Evolutionary conservation across 2,329 filamentous ascomycete species (phyloP).

Genomic region (Aspergillus chevalieri): DNA sequence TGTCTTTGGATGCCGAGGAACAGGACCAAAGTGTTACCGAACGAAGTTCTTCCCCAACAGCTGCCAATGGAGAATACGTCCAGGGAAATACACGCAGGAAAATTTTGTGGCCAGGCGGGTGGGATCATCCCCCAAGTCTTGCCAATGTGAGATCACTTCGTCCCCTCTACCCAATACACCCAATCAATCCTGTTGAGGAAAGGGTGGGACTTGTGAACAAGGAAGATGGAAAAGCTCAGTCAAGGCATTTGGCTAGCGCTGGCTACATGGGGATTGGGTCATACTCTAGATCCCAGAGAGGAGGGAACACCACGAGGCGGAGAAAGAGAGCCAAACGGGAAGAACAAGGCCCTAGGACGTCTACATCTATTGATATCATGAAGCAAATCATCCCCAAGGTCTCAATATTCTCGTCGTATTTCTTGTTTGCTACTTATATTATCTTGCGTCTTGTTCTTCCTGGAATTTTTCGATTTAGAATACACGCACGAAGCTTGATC

Average conservation of each 20-base stretch:
- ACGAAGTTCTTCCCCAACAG: neutral
- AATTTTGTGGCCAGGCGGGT: neutral
- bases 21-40: neutral
- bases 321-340: neutral
- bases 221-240: neutral
- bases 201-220: neutral
- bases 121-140: neutral
- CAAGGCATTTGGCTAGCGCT: neutral
- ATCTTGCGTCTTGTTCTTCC: conserved; percentile 48
- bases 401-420: conserved; percentile 1
- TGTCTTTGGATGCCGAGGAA: neutral
- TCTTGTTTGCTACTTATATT: neutral
- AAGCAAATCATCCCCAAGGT: neutral
- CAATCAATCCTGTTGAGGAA: neutral
- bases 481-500: neutral
- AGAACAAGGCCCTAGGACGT: neutral
- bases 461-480: conserved; percentile 1
- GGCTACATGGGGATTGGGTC: neutral
- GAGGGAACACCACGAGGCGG: neutral
- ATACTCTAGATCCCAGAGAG: neutral
- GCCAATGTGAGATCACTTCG: neutral
- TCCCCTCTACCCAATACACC: neutral
- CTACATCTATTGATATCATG: neutral
- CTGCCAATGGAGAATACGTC: neutral
- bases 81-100: neutral